Conservation (phyloP, 345 rosid species). For the Brassica incana region DNA sequence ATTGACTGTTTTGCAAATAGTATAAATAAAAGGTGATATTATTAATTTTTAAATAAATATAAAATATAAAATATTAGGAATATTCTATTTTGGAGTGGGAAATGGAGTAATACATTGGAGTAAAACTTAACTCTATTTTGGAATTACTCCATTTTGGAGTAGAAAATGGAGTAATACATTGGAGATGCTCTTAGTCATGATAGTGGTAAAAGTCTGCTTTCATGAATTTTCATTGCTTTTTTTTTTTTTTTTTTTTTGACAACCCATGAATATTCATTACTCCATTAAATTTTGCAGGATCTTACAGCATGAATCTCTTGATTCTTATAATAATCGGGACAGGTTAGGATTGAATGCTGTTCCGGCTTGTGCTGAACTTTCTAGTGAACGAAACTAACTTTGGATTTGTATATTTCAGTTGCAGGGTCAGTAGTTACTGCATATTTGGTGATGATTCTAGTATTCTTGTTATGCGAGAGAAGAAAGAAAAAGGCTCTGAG, state of each 20-base stretch:
- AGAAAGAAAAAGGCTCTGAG: not conserved
- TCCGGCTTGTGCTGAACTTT: not conserved
- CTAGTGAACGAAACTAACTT: not conserved
- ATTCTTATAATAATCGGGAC: not conserved
- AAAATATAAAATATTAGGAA: no score
- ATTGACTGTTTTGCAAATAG: no score
- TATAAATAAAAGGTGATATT: no score
- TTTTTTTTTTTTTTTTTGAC: no score
- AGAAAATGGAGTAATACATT: no score
- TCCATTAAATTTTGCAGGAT: not conserved
- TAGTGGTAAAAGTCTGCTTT: not conserved
- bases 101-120: no score
- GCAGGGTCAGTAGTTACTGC: not conserved
- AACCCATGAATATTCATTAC: not conserved
- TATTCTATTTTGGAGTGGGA: no score
- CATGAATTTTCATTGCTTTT: not conserved
- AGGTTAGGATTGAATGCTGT: not conserved
- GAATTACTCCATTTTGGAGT: no score
- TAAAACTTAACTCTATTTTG: no score
- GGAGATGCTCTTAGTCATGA: no score
- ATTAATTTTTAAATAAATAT: no score
- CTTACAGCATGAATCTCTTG: not conserved
- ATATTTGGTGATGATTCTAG: not conserved
- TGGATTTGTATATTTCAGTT: not conserved
- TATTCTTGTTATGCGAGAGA: not conserved